Evolutionary conservation across 768 basidiomycete genomes (phyloP), one percentile per base, ranked within the genome.

Genomic region (Phaeotremella fagi): DNA sequence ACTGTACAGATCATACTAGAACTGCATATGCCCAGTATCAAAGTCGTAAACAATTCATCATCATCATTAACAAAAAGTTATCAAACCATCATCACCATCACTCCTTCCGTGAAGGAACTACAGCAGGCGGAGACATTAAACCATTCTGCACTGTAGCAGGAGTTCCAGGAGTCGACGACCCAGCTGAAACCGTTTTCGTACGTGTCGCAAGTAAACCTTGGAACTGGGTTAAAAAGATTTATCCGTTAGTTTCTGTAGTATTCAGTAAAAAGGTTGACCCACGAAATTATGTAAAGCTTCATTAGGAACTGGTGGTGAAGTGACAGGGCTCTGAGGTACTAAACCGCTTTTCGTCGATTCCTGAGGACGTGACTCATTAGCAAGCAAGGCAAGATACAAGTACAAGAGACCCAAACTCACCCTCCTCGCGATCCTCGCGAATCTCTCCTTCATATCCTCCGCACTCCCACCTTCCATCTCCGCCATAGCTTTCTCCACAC

Each of bases 401-500:
- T 14, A 41, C 24, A 18, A 38, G n/a, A 36, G 22, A 26, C 27
- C 31, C 27, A 23, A 25, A 55, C 55, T 51, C 23, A 65, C 63
- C 51, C 54, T 64, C 33, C 66, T 55, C 3, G 59, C 59, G 42
- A 67, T 52, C 50, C 60, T 61, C 15, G 69, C 69, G 45, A 71
- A 71, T 20, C 62, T 63, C 56, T 68, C 69, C 37, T 63, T 67
- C 29, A 71, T 28, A 25, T 68, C 66, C 31, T 70, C 68, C 18
- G 55, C 59, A 31, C 33, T 29, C 47, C 28, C 58, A 45, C 80
- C 80, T 64, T 94, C 90, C 90, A 95, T 90, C 52, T 91, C 89
- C 20, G 80, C 81, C 52, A 95, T 80, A 1, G 88, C 90, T 47
- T 83, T 83, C 73, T 91, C 90, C 31, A 97, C 94, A 51, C 79